Percentiles rank a stretch among this genome's conserved stretches.
Evolutionary conservation across 2,329 filamentous ascomycete genomes (phyloP).

Genomic region (Aspergillus glaucus): DNA sequence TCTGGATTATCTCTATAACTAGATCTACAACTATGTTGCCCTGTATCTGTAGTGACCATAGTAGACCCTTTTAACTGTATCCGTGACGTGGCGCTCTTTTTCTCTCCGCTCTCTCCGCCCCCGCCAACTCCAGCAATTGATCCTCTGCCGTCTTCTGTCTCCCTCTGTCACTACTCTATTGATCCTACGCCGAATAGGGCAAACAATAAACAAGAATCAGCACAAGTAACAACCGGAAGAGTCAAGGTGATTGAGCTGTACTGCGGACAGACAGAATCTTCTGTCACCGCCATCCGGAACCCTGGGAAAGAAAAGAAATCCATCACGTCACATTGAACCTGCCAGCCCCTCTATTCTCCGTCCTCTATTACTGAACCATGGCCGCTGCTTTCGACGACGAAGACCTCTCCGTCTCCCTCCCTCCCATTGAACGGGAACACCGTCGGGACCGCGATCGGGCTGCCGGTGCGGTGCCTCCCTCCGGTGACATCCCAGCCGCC

Average conservation of each 20-base stretch:
- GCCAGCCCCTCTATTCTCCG: constrained; percentile 10
- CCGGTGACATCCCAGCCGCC: constrained; percentile 23
- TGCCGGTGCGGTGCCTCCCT: constrained; percentile 10
- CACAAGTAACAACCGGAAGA: too few species aligned
- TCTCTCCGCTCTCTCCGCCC: background rate
- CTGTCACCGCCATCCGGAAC: background rate
- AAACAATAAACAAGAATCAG: too few species aligned
- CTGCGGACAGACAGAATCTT: background rate
- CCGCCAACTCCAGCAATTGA: background rate
- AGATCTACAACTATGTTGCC: too few species aligned
- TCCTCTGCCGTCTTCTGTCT: background rate
- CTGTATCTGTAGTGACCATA: too few species aligned
- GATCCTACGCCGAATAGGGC: too few species aligned
- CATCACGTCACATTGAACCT: constrained; percentile 30
- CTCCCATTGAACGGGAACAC: constrained; percentile 24
- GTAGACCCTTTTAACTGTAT: background rate
- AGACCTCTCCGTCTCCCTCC: constrained; percentile 71
- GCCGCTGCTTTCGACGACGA: constrained; percentile 63
- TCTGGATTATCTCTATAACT: too few species aligned
- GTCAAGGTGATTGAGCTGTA: too few species aligned
- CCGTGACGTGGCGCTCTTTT: background rate
- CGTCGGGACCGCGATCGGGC: constrained; percentile 20
- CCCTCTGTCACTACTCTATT: too few species aligned
- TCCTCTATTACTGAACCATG: constrained; percentile 18
- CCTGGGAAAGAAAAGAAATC: constrained; percentile 12